Percentiles rank a stretch among this genome's conserved stretches.
Evolutionary conservation across 768 basidiomycete species (phyloP).

Genomic region (Sarcodon aspratus): DNA sequence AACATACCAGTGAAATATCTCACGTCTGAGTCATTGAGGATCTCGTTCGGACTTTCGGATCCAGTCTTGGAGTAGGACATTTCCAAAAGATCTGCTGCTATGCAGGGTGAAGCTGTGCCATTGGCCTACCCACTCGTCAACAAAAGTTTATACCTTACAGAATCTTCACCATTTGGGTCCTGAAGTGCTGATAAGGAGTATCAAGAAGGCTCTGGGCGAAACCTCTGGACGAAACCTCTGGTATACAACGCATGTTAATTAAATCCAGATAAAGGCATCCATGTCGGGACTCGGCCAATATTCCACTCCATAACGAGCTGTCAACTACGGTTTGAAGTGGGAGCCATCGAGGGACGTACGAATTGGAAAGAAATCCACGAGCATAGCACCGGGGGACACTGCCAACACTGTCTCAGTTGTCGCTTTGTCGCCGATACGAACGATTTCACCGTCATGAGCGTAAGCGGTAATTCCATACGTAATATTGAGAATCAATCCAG

Average conservation of each 20-base stretch:
- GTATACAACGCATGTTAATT: conserved; percentile 11
- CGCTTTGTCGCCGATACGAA: conserved; percentile 10
- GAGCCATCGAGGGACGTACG: conserved; percentile 5
- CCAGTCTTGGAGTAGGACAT: background rate
- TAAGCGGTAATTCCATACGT: conserved; percentile 17
- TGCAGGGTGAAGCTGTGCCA: background rate
- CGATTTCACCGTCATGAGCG: conserved; percentile 14
- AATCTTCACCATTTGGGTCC: conserved; percentile 6
- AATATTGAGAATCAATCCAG: conserved; percentile 15
- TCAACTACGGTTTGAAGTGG: background rate
- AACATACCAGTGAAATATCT: conserved; percentile 10
- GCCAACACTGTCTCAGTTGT: conserved; percentile 5
- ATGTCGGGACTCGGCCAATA: conserved; percentile 17
- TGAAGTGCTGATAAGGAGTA: conserved; percentile 9
- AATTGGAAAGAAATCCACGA: conserved; percentile 13
- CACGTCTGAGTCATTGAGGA: conserved; percentile 10
- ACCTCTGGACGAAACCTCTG: conserved; percentile 5
- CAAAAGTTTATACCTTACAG: background rate
- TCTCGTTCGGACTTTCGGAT: background rate
- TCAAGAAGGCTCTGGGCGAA: conserved; percentile 10
- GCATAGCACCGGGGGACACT: conserved; percentile 8
- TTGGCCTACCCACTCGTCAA: background rate
- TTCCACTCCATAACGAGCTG: conserved; percentile 7
- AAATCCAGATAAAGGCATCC: conserved; percentile 22
- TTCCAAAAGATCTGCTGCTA: background rate